These are phyloP conservation scores for Stentor coeruleus DNA, from an alignment of 73 alveolate genomes.

Conservation along the genomic window DNA sequence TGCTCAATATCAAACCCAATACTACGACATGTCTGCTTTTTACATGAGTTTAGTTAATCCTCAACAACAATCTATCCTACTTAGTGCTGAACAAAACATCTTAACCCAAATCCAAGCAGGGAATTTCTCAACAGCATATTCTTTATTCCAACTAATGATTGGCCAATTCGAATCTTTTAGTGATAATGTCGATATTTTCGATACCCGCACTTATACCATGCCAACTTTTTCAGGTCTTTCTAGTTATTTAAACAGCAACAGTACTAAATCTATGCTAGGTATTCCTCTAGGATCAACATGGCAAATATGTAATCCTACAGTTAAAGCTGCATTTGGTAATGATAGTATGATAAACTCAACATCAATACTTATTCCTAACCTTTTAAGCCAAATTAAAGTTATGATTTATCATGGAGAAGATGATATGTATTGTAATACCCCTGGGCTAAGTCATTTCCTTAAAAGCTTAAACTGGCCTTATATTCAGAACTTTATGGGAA, in stretches of 20 bases:
- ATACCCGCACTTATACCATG: not conserved
- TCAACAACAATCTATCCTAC: not conserved
- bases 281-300: constrained; percentile 4
- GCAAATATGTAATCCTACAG: constrained; percentile 3
- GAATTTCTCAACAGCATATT: not conserved
- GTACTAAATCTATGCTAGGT: not conserved
- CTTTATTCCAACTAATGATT: too few relatives aligned
- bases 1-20: not conserved
- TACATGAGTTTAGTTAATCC: not conserved
- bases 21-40: not conserved
- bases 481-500: not conserved
- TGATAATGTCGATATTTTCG: not conserved
- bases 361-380: not conserved
- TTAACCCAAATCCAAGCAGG: not conserved
- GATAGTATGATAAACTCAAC: not conserved
- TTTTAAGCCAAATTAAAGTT: not conserved
- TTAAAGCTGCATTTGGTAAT: not conserved
- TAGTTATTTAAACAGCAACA: not conserved
- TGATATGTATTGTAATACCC: not conserved
- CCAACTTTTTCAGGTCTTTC: not conserved
- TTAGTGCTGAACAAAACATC: not conserved
- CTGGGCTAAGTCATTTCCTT: not conserved
- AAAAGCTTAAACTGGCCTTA: not conserved
- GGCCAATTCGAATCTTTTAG: not conserved
- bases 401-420: constrained; percentile 23